phyloP scores from a whole-genome alignment of 176 grass and related monocot species.

The Ampelocalamus luodianensis region DNA sequence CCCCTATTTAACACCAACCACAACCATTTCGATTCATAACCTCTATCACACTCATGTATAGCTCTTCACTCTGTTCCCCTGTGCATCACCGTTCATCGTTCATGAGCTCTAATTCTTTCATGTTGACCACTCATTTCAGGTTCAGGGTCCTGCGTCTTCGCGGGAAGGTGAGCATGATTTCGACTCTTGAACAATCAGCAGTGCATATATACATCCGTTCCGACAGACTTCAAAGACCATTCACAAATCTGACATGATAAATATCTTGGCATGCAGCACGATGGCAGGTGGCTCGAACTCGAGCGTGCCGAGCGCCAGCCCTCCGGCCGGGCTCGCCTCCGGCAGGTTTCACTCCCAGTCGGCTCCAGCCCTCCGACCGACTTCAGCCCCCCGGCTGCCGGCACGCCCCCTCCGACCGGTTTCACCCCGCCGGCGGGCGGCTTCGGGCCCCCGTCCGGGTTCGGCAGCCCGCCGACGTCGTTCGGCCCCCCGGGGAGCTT shows the following conservation, averaged over 20 bases:
- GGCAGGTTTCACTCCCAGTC: constrained; percentile 39
- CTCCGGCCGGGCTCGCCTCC: constrained; percentile 16
- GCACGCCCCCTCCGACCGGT: constrained; percentile 32
- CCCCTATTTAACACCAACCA: too few species aligned
- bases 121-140: constrained; percentile 48
- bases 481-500: constrained; percentile 32
- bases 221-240: background rate
- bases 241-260: background rate
- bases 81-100: too few species aligned
- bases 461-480: constrained; percentile 32
- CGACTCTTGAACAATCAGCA: background rate
- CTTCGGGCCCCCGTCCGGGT: constrained; percentile 12
- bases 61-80: too few species aligned
- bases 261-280: constrained; percentile 20
- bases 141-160: constrained; percentile 72
- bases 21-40: too few species aligned
- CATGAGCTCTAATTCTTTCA: background rate
- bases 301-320: constrained; percentile 20
- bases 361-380: constrained; percentile 52
- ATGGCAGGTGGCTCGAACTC: constrained; percentile 50
- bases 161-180: constrained; percentile 63
- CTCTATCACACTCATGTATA: too few species aligned
- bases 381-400: constrained; percentile 26
- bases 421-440: constrained; percentile 34
- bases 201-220: background rate